Percentiles rank a stretch among this genome's conserved stretches.
phyloP scores from a whole-genome alignment of 148 eudicot species.

The Drosera capensis region DNA sequence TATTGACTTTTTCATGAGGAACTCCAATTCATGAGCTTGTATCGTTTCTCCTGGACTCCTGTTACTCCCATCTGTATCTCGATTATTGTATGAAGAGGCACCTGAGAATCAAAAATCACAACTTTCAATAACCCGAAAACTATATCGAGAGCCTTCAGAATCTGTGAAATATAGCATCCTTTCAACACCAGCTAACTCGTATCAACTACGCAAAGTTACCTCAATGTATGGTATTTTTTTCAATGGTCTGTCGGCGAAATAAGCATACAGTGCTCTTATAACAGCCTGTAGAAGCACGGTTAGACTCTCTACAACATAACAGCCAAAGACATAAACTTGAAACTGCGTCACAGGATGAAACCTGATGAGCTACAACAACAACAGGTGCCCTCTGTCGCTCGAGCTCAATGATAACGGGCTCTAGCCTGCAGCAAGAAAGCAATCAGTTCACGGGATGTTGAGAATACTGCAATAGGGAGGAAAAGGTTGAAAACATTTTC shows the following conservation, averaged over 20 bases:
- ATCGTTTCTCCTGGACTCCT: constrained; percentile 95
- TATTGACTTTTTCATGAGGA: constrained; percentile 1
- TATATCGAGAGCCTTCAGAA: background rate
- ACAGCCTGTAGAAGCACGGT: constrained; percentile 35
- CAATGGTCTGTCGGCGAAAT: constrained; percentile 95
- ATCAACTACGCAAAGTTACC: constrained; percentile 25
- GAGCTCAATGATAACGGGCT: constrained; percentile 96
- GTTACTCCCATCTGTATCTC: constrained; percentile 99
- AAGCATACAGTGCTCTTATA: constrained; percentile 87
- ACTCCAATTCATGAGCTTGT: constrained; percentile 78
- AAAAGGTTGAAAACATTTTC: background rate
- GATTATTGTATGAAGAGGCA: constrained; percentile 93
- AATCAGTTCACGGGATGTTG: background rate
- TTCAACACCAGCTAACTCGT: background rate
- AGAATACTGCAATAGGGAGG: background rate
- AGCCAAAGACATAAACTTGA: background rate
- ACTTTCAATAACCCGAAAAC: background rate
- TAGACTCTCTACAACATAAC: background rate
- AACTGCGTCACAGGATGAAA: constrained; percentile 8
- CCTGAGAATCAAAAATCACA: constrained; percentile 22
- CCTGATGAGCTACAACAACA: constrained; percentile 97
- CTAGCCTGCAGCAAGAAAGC: constrained; percentile 37
- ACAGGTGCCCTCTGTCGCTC: constrained; percentile 99
- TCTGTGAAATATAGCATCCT: background rate
- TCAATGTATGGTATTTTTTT: constrained; percentile 91